Evolutionary conservation across 306 rosid species (phyloP).

Genomic region (Crataegus laevigata): DNA sequence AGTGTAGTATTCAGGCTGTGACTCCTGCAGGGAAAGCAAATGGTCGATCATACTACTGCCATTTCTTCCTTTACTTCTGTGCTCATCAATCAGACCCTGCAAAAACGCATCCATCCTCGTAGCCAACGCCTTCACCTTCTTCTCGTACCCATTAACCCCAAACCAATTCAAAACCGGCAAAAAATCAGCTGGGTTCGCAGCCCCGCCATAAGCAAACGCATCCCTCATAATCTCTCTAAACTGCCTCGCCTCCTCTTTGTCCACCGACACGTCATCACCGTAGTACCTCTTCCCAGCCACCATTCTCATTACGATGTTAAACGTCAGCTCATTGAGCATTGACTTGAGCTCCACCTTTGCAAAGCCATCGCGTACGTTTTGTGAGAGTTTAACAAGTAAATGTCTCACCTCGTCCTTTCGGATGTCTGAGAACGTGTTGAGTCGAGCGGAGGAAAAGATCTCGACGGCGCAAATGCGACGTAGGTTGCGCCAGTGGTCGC

Average conservation of each 20-base stretch:
- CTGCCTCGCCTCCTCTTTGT: background rate
- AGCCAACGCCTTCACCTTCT: background rate
- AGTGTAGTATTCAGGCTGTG: constrained; percentile 55
- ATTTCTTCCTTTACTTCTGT: background rate
- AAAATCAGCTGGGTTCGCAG: background rate
- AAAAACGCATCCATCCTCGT: constrained; percentile 9
- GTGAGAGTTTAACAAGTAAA: constrained; percentile 22
- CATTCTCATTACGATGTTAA: constrained; percentile 57
- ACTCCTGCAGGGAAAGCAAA: constrained; percentile 34
- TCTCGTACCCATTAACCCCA: constrained; percentile 11
- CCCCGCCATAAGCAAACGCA: background rate
- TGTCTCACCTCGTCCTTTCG: constrained; percentile 40
- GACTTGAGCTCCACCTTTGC: constrained; percentile 32
- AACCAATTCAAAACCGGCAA: background rate
- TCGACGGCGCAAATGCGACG: constrained; percentile 58
- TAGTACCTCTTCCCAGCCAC: constrained; percentile 60
- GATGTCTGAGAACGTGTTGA: constrained; percentile 17
- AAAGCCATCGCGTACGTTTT: background rate
- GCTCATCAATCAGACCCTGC: constrained; percentile 50
- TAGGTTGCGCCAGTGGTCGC: constrained; percentile 76
- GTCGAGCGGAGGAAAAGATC: constrained; percentile 39
- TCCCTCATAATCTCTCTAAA: background rate
- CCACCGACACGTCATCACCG: constrained; percentile 20
- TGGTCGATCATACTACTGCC: constrained; percentile 40
- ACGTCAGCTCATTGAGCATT: constrained; percentile 37